Conservation (phyloP, 2,329 filamentous ascomycete genomes). For the Periconia digitata region DNA sequence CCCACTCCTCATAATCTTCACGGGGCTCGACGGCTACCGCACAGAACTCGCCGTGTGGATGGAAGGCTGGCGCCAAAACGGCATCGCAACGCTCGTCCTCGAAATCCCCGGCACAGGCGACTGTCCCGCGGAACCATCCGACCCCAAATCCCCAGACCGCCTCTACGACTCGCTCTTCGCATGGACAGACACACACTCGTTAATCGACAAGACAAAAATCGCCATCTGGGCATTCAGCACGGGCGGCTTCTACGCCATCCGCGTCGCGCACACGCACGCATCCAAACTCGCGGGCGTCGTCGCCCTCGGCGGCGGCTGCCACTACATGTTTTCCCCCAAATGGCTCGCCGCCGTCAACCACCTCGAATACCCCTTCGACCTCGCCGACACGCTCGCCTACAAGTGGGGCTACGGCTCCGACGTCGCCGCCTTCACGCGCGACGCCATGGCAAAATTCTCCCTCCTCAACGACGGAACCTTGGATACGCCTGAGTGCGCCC, state of each 20-base stretch:
- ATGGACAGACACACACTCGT: slow-evolving; percentile 53
- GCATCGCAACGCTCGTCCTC: slow-evolving; percentile 53
- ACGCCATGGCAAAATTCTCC: slow-evolving; percentile 54
- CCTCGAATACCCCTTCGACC: slow-evolving; percentile 63
- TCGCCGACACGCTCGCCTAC: slow-evolving; percentile 53
- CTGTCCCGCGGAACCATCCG: slow-evolving; percentile 52
- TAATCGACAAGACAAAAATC: slow-evolving; percentile 52
- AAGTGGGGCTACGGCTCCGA: slow-evolving; percentile 49
- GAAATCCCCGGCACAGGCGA: slow-evolving; percentile 63
- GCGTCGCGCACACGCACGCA: slow-evolving; percentile 60
- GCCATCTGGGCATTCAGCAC: slow-evolving; percentile 61
- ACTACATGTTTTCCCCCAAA: slow-evolving; percentile 57
- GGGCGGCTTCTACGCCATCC: slow-evolving; percentile 61
- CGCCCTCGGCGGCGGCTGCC: slow-evolving; percentile 57
- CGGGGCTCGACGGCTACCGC: slow-evolving; percentile 61
- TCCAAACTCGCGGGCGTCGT: slow-evolving; percentile 55
- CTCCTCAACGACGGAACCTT: slow-evolving; percentile 58
- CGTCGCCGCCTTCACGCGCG: slow-evolving; percentile 48
- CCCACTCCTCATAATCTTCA: slow-evolving; percentile 59
- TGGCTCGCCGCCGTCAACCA: slow-evolving; percentile 60
- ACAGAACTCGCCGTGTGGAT: slow-evolving; percentile 58
- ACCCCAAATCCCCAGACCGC: slow-evolving; percentile 55
- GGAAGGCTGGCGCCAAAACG: slow-evolving; percentile 52
- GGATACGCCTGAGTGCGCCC: slow-evolving; percentile 51
- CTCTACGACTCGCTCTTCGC: slow-evolving; percentile 57